Percentiles rank a stretch among this genome's conserved stretches.
phyloP scores from a whole-genome alignment of 768 basidiomycete genomes.

The Termitomyces sp. region DNA sequence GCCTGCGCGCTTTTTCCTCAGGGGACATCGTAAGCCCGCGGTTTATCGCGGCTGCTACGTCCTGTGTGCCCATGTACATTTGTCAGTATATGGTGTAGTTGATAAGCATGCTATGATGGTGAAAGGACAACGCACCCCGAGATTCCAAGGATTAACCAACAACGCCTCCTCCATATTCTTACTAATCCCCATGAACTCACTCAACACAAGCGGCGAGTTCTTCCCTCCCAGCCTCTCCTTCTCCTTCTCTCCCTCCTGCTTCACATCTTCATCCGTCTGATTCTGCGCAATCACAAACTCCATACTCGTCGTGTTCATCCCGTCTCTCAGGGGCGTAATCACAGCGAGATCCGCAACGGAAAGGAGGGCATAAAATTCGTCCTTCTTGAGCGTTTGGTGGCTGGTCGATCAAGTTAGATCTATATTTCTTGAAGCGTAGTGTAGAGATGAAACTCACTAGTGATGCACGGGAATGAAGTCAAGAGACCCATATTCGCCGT shows the following conservation, averaged over 20 bases:
- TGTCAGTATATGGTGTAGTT: too few species aligned
- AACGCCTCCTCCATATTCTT: constrained; percentile 87
- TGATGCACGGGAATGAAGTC: constrained; percentile 98
- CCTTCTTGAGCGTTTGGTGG: constrained; percentile 95
- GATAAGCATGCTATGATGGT: background rate
- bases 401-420: constrained; percentile 32
- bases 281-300: constrained; percentile 96
- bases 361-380: constrained; percentile 95
- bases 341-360: constrained; percentile 92
- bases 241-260: background rate
- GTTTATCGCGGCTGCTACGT: constrained; percentile 89
- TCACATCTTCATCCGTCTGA: constrained; percentile 35
- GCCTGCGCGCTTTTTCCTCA: constrained; percentile 70
- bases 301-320: constrained; percentile 99
- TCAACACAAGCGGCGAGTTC: constrained; percentile 83
- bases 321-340: constrained; percentile 93
- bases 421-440: too few species aligned
- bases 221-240: constrained; percentile 25
- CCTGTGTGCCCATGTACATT: constrained; percentile 47
- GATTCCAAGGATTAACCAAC: constrained; percentile 94
- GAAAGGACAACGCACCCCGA: constrained; percentile 56
- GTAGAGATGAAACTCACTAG: constrained; percentile 60
- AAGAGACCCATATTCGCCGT: constrained; percentile 90
- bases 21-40: constrained; percentile 79
- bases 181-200: constrained; percentile 98